Base-by-base conservation (phyloP, 805 yeast species). In the Sugiyamaella mastotermitis region DNA sequence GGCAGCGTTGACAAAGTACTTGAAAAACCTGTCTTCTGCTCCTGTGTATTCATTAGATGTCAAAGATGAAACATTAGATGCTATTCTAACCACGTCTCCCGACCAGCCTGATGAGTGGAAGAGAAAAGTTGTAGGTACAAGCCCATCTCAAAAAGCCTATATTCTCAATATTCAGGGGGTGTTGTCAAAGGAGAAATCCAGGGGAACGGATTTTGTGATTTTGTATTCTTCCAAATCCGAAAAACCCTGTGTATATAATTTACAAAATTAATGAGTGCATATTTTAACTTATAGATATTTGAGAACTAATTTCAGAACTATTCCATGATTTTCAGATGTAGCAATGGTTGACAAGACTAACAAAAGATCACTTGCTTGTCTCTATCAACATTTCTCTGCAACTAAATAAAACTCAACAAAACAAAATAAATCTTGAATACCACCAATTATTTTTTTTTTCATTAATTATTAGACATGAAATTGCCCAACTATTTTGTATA, bases 141-240 rank as follows among this genome's bases (percentile, higher is more conserved):
- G 84, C n/a, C 83, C 92, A 3, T 70, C 79, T 1, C 94, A 95
- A 11, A 70, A 86, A 57, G 85, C 87, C 38, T 88, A 82, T 61
- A 80, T 90, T 7, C 63, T 75, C 14, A 79, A 77, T 40, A 80
- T 92, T 10, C 82, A 82, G 57, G 77, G 74, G 46, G 74, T 85
- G 1, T 66, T 90, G 34, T 51, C 59, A 3, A 85, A 80, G 49
- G 97, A 90, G 49, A 76, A 81, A 2, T 51, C 75, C 1, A 76
- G 76, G 52, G 86, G 88, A 2, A 71, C 80, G 0, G 74, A 73
- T 49, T 80, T 85, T 81, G 92, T 83, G 1, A 67, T 90, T 15
- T 54, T 90, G 4, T 79, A 77, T 47, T 80, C 95, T 11, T 75
- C 84, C n/a, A 83, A 84, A 52, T 74, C 87, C 0, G 86, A 79